Conservation (phyloP, 2,329 filamentous ascomycete genomes). For the Cladosporium sp. region DNA sequence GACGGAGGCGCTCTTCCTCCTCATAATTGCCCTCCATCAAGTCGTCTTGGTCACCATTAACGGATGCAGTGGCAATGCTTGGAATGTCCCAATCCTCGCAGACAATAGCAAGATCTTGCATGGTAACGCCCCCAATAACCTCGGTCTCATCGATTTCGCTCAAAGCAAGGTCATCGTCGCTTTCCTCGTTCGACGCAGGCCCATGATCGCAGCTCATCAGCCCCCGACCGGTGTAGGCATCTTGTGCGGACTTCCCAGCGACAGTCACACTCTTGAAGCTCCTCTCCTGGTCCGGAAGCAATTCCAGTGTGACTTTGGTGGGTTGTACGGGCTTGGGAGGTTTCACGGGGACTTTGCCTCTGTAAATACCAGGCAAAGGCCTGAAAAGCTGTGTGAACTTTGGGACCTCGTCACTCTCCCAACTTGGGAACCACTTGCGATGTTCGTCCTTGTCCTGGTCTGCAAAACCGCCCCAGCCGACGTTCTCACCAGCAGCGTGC, state of each 20-base stretch:
- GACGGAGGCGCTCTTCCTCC: conserved; percentile 31
- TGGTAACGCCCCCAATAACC: conserved; percentile 66
- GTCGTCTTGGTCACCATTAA: conserved; percentile 28
- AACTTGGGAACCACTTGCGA: conserved; percentile 12
- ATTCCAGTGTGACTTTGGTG: conserved; percentile 81
- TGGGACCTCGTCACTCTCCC: conserved; percentile 64
- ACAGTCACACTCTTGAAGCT: conserved; percentile 69
- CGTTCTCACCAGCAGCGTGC: conserved; percentile 21
- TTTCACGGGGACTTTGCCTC: conserved; percentile 72
- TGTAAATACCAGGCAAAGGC: conserved; percentile 70
- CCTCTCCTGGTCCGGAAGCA: conserved; percentile 81
- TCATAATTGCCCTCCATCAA: conserved; percentile 33
- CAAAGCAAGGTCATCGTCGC: conserved; percentile 44
- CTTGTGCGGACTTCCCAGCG: conserved; percentile 37
- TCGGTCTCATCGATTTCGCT: conserved; percentile 57
- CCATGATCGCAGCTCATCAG: conserved; percentile 52
- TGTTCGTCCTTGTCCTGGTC: conserved; percentile 35
- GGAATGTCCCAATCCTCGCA: conserved; percentile 80
- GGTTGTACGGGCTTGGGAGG: conserved; percentile 77
- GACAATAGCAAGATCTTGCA: conserved; percentile 76
- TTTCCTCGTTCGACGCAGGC: conserved; percentile 45
- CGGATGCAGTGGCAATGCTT: conserved; percentile 45
- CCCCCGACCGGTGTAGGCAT: conserved; percentile 36
- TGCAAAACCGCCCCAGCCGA: conserved; percentile 38
- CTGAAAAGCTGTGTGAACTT: conserved; percentile 80